Conservation (phyloP, 176 grass and related monocot species). For the Luzula sylvatica region DNA sequence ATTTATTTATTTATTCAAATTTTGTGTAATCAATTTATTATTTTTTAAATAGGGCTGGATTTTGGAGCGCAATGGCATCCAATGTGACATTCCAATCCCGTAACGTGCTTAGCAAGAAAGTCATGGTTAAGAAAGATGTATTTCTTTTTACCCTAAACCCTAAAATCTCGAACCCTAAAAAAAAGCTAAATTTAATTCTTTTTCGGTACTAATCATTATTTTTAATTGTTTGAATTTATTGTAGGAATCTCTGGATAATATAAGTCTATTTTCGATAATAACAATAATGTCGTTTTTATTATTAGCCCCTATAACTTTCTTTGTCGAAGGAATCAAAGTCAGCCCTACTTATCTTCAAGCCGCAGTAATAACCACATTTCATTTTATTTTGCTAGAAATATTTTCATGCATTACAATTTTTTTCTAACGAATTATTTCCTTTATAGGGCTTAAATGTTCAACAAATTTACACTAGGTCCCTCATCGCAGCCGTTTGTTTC, state of each 20-base stretch:
- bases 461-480: slow-evolving; percentile 55
- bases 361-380: slow-evolving; percentile 42
- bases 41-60: slow-evolving; percentile 50
- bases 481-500: slow-evolving; percentile 78
- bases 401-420: not conserved
- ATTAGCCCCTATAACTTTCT: slow-evolving; percentile 57
- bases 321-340: slow-evolving; percentile 78
- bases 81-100: slow-evolving; percentile 92
- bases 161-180: not conserved
- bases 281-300: slow-evolving; percentile 96
- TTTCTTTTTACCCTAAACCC: not conserved
- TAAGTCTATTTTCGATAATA: slow-evolving; percentile 93
- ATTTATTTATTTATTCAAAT: slow-evolving; percentile 7
- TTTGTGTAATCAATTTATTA: not conserved
- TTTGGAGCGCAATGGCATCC: slow-evolving; percentile 94
- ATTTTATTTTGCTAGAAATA: slow-evolving; percentile 2
- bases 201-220: too few species aligned
- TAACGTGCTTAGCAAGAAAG: slow-evolving; percentile 96
- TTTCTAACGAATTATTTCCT: slow-evolving; percentile 18
- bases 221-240: not conserved
- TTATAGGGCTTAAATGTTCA: slow-evolving; percentile 75
- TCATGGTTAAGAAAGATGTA: slow-evolving; percentile 98
- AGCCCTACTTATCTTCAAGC: slow-evolving; percentile 63
- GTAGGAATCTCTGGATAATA: slow-evolving; percentile 76
- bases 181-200: not conserved